Percentiles rank a stretch among this genome's conserved stretches.
Evolutionary conservation across 1,284 basidiomycete species (phyloP).

Genomic region (Cutaneotrichosporon mucoides): DNA sequence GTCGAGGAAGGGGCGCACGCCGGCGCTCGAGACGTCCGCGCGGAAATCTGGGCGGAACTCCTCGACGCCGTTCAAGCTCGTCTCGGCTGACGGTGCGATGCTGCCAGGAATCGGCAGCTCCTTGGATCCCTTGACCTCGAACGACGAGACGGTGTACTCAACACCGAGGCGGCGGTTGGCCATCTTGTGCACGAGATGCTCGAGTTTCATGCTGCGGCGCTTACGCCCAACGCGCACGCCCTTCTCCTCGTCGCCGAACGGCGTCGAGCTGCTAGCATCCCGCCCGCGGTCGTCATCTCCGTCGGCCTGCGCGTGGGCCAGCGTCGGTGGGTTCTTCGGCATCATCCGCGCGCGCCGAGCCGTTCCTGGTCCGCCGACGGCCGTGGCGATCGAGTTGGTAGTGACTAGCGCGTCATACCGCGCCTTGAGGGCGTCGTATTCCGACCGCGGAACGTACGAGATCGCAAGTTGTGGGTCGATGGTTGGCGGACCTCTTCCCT

Average conservation of each 20-base stretch:
- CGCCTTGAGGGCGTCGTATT: constrained; percentile 39
- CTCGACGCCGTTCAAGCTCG: constrained; percentile 33
- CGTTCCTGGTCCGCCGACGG: not conserved
- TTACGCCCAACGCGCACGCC: constrained; percentile 23
- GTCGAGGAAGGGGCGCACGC: constrained; percentile 37
- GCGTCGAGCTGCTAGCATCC: constrained; percentile 8
- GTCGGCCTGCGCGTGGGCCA: constrained; percentile 1
- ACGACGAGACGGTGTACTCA: constrained; percentile 36
- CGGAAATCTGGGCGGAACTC: constrained; percentile 43
- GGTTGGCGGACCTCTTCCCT: constrained; percentile 19
- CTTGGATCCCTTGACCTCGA: constrained; percentile 32
- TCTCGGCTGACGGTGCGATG: constrained; percentile 22
- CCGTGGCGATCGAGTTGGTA: constrained; percentile 1
- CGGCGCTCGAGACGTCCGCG: constrained; percentile 20
- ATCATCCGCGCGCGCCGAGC: constrained; percentile 7
- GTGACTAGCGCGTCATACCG: constrained; percentile 33
- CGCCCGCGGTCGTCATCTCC: constrained; percentile 10
- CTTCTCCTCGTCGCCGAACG: constrained; percentile 17
- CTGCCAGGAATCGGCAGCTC: constrained; percentile 36
- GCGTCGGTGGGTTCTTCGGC: constrained; percentile 8
- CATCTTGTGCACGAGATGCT: constrained; percentile 47
- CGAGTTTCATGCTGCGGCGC: constrained; percentile 42
- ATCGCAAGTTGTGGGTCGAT: constrained; percentile 27
- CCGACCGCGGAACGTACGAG: constrained; percentile 27
- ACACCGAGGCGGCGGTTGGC: constrained; percentile 46